Base-by-base conservation (phyloP, 352 stramenopile genomes). In the Aphanomyces invadans region DNA sequence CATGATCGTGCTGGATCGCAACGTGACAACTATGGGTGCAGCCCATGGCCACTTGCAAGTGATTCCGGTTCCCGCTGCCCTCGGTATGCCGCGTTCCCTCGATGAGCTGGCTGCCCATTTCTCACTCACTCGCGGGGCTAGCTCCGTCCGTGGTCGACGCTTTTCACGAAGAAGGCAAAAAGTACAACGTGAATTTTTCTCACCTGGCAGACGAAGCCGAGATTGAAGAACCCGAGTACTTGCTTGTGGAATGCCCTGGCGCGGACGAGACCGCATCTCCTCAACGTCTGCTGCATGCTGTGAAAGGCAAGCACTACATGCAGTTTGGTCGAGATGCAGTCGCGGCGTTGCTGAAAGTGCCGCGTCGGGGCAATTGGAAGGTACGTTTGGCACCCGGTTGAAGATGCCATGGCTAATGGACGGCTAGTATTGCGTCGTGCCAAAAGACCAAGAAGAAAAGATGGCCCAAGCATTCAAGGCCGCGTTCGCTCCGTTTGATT, bases 281-380 rank as follows among this genome's bases (percentile, higher is more conserved):
- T 19, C 74, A 71, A 29, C 74, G 75, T 5, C 70, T 92, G 33
- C 70, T 90, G 31, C 76, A 91, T 57, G 68, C 78, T 26, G 82
- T 91, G 17, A 74, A 88, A 28, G 81, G 74, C 46, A 90, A 91
- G 63, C 82, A 92, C 55, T 89, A 90, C 74, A 84, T 92, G 69
- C 81, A 90, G 65, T 92, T 92, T 73, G 84, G 82, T 12, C 84
- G 84, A 3, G 80, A 90, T 55, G 78, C 78, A 2, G 76, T 76
- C 0, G 74, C 82, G 31, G 86, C 74, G 38, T 69, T 89, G 56
- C 54, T 92, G 42, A 80, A 80, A 15, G 74, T 86, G 68, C 84
- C 84, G 2, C 78, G 80, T 1, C 78, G 81, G 2, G 74, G 80
- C 29, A 89, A 92, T 67, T 92, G 84, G 84, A 90, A 91, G 49